These are phyloP conservation scores for Backusella parvicylindrica DNA, from an alignment of 192 early-diverging fungal species.

Conservation along the genomic window DNA sequence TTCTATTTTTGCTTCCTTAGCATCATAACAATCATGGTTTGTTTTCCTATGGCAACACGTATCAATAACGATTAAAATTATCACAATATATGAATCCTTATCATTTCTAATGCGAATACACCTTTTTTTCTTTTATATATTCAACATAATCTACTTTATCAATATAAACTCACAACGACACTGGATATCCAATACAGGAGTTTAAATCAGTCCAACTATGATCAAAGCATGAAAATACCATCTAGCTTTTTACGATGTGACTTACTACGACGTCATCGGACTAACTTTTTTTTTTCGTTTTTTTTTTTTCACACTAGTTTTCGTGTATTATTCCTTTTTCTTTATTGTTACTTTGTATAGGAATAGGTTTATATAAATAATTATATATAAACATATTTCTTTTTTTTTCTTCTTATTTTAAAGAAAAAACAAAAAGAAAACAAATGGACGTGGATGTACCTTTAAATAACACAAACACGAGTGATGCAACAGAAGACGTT, in stretches of 20 bases:
- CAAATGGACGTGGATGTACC: constrained; percentile 6
- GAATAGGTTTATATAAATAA: neutral
- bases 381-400: neutral
- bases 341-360: neutral
- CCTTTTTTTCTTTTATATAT: no score
- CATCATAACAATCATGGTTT: no score
- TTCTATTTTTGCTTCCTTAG: no score
- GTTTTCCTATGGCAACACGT: no score
- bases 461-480: neutral
- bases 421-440: neutral
- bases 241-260: neutral
- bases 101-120: no score
- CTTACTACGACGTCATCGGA: neutral
- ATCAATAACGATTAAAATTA: no score
- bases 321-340: neutral
- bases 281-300: neutral
- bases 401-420: neutral
- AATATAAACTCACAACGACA: no score
- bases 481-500: neutral
- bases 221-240: neutral
- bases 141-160: no score
- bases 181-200: no score
- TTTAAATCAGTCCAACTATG: no score
- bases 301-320: neutral
- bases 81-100: no score